Evolutionary conservation across 495 filamentous ascomycete genomes (phyloP).

Genomic region (Tuber indicum): DNA sequence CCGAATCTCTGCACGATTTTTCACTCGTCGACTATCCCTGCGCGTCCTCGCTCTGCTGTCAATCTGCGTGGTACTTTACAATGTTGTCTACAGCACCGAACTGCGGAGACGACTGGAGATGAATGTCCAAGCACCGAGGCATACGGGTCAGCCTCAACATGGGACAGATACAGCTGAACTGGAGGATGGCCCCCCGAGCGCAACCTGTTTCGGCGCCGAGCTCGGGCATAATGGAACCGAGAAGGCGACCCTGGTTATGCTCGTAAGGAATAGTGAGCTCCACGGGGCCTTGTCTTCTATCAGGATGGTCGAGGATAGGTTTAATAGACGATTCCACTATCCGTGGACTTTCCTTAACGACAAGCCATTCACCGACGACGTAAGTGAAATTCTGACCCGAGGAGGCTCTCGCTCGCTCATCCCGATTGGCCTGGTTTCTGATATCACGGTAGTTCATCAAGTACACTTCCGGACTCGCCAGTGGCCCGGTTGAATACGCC

Average conservation of each 20-base stretch:
- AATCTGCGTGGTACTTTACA: slow-evolving; percentile 22
- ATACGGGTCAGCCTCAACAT: not conserved
- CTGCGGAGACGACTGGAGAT: slow-evolving; percentile 13
- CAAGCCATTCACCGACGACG: slow-evolving; percentile 74
- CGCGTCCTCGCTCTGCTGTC: slow-evolving; percentile 8
- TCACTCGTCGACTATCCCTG: slow-evolving; percentile 11
- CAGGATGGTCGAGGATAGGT: slow-evolving; percentile 35
- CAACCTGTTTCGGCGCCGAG: not conserved
- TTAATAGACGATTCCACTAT: slow-evolving; percentile 97
- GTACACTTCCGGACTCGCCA: slow-evolving; percentile 34
- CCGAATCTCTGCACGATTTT: slow-evolving; percentile 12
- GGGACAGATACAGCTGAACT: not conserved
- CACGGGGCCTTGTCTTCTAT: slow-evolving; percentile 27
- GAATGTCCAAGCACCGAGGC: not conserved
- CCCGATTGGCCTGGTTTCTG: not conserved
- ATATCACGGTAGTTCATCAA: slow-evolving; percentile 23
- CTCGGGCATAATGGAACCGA: slow-evolving; percentile 26
- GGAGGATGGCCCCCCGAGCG: not conserved
- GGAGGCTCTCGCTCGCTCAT: not conserved
- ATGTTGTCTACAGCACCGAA: slow-evolving; percentile 23
- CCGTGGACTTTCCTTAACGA: slow-evolving; percentile 99
- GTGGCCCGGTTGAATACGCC: slow-evolving; percentile 49
- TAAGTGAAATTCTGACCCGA: slow-evolving; percentile 6
- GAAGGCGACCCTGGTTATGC: slow-evolving; percentile 35
- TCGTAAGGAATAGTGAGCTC: slow-evolving; percentile 35